phyloP scores from a whole-genome alignment of 805 yeast genomes.

The Nakazawaea anatomiae region DNA sequence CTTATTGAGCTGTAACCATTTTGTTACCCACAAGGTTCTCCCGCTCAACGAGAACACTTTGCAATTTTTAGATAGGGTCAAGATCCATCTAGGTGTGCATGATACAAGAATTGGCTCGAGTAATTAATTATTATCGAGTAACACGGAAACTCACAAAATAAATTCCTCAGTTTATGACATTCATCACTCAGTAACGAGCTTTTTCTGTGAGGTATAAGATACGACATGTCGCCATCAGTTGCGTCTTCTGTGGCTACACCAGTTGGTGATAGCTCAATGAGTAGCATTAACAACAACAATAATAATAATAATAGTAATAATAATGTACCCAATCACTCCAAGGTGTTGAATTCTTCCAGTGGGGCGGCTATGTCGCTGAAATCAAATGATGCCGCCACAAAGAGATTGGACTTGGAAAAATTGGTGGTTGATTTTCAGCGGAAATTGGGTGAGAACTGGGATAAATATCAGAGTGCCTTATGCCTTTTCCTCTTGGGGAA shows the following conservation, averaged over 20 bases:
- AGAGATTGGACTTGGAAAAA: slow-evolving; percentile 53
- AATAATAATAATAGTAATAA: neutral
- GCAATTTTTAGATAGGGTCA: no score
- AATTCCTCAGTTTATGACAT: no score
- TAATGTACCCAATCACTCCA: neutral
- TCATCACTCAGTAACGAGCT: no score
- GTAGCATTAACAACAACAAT: neutral
- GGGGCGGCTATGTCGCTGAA: no score
- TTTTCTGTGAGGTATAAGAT: no score
- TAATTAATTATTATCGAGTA: no score
- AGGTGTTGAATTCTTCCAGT: neutral
- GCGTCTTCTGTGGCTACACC: neutral
- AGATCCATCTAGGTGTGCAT: no score
- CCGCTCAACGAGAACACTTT: no score
- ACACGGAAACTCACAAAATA: no score
- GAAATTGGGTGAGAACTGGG: slow-evolving; percentile 78
- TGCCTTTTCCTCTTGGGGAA: slow-evolving; percentile 75
- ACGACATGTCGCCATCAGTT: neutral
- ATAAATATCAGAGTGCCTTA: slow-evolving; percentile 72
- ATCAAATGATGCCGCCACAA: slow-evolving; percentile 3
- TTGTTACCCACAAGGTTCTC: no score
- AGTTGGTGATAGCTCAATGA: neutral
- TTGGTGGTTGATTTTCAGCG: slow-evolving; percentile 71
- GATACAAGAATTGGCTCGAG: no score
- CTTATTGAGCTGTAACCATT: no score